Evolutionary conservation across 169 alveolate genomes (phyloP), one percentile per base, ranked within the genome.

Genomic region (Plasmodium blacklocki): DNA sequence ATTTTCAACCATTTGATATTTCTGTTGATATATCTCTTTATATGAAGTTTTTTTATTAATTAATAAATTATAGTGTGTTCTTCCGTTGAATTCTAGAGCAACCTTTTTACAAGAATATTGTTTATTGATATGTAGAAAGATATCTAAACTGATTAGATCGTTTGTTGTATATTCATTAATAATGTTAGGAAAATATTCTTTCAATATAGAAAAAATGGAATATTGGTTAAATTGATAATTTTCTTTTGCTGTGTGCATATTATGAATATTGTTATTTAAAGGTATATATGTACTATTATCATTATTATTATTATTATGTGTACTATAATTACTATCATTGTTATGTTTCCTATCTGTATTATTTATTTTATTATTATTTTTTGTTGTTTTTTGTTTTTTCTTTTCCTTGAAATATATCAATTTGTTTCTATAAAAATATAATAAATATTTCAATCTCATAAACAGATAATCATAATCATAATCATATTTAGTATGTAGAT

Each of bases 81-180:
- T 68, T 11, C 91, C 91, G 45, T 83, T 83, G 43, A 83, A 83
- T 50, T 83, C 91, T 18, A 83, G 39, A 26, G 85, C 91, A 12
- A 83, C 18, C 9, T 68, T 18, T 68, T 83, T 83, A 11, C 15
- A 62, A 19, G 8, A 50, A 83, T 68, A 12, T 15, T 68, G 68
- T 43, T 32, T 83, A 39, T 18, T 5, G 0, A 83, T 6, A 2
- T 32, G n/a, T n/a, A 83, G 3, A 60, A 68, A 68, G 14, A 83
- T 63, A 83, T 83, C 91, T 18, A 83, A 18, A 12, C n/a, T 15
- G 8, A 83, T 68, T 11, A 68, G 52, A 58, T 83, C 68, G 0
- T 63, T 32, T 4, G 91, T 67, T 67, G 59, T 15, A 73, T 83
- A 49, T 83, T 83, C 91, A 29, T 83, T 68, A 11, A 68, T 67